Evolutionary conservation across 1,284 basidiomycete genomes (phyloP).

Genomic region (Xanthoconium separans): DNA sequence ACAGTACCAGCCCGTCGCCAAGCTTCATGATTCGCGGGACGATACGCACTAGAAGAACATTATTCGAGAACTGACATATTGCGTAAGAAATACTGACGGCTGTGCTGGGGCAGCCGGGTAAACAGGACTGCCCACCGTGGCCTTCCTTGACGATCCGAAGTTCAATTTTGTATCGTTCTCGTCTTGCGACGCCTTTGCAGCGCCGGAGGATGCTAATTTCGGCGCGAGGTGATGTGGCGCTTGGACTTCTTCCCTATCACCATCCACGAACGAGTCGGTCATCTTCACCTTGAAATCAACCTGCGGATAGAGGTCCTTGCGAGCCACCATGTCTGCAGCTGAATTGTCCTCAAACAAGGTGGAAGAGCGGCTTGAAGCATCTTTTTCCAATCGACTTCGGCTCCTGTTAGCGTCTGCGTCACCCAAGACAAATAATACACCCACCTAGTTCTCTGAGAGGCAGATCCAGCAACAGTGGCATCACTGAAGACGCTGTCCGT

Average conservation of each 20-base stretch:
- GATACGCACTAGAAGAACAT: slow-evolving; percentile 9
- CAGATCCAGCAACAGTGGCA: not conserved
- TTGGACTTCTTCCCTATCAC: not conserved
- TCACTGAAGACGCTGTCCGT: not conserved
- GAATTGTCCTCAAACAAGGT: not conserved
- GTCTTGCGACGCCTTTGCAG: not conserved
- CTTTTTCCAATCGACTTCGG: not conserved
- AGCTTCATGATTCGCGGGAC: not conserved
- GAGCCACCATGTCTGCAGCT: not conserved
- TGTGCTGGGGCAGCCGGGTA: not conserved
- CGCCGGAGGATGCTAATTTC: not conserved
- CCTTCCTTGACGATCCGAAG: not conserved
- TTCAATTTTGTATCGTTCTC: not conserved
- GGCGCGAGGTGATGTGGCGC: not conserved
- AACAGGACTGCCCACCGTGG: not conserved
- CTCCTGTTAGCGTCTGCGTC: slow-evolving; percentile 1
- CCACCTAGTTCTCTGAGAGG: slow-evolving; percentile 3
- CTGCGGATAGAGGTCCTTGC: not conserved
- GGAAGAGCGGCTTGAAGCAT: not conserved
- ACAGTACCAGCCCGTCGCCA: not conserved
- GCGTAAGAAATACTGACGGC: slow-evolving; percentile 7
- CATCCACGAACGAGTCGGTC: not conserved
- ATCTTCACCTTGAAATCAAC: not conserved
- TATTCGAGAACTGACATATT: not conserved
- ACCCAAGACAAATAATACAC: not conserved